Evolutionary conservation across 2,329 filamentous ascomycete species (phyloP).

Genomic region (Knufia petricola): DNA sequence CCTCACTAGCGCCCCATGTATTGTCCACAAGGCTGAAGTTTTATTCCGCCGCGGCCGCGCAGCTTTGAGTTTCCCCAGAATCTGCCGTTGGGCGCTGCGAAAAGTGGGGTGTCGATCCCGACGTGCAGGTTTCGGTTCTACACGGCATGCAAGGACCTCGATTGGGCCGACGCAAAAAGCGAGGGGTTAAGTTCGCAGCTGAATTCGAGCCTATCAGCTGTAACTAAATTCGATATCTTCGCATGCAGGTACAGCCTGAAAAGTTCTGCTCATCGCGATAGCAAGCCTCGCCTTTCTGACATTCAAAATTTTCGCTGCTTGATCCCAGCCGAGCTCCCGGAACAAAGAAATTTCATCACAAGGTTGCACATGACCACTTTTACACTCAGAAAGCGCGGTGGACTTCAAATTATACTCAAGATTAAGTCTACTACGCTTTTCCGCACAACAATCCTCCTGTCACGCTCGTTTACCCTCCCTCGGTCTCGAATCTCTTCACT

Average conservation of each 20-base stretch:
- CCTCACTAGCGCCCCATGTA: background rate
- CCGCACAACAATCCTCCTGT: no score
- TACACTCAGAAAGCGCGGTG: background rate
- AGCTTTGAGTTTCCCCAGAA: background rate
- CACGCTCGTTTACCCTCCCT: no score
- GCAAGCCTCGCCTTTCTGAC: background rate
- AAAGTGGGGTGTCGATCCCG: background rate
- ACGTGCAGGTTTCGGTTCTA: background rate
- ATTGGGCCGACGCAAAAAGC: background rate
- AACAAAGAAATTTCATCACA: background rate
- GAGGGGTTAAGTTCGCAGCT: background rate
- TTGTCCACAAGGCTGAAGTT: background rate
- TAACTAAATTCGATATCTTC: background rate
- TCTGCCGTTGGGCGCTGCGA: no score
- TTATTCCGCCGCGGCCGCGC: no score
- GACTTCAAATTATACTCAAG: no score
- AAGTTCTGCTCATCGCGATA: conserved; percentile 2
- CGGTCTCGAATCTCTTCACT: no score
- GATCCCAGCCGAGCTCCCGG: background rate
- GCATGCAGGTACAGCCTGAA: conserved; percentile 2
- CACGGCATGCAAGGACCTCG: background rate
- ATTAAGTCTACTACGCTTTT: no score
- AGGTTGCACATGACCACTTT: background rate
- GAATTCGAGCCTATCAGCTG: conserved; percentile 4
- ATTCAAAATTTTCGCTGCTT: conserved; percentile 2